Percentiles rank a stretch among this genome's conserved stretches.
These are phyloP conservation scores for Fennellomyces sp. DNA, from an alignment of 371 early-diverging fungal species.

Conservation along the genomic window DNA sequence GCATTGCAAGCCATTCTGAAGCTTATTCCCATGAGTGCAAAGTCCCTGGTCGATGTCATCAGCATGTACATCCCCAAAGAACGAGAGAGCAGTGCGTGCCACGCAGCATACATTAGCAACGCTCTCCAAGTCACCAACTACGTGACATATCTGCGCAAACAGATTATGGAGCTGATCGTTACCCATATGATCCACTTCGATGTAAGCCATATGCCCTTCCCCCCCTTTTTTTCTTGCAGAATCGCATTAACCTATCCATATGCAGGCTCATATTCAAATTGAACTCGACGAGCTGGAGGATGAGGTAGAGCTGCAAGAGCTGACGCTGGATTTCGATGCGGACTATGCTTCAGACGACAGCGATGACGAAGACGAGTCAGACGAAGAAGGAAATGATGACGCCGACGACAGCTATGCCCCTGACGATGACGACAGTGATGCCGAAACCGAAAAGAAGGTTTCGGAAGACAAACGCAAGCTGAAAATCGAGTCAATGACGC, in stretches of 20 bases:
- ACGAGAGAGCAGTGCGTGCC: conserved; percentile 61
- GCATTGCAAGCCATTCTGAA: conserved; percentile 69
- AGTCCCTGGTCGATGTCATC: conserved; percentile 69
- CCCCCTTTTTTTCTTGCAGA: background rate
- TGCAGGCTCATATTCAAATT: conserved; percentile 86
- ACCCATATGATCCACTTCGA: conserved; percentile 88
- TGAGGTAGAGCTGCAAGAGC: conserved; percentile 57
- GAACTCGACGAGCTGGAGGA: conserved; percentile 92
- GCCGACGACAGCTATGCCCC: conserved; percentile 28
- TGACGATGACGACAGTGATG: conserved; percentile 12
- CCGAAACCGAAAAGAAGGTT: conserved; percentile 9
- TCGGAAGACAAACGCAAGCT: conserved; percentile 33
- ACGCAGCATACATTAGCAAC: conserved; percentile 77
- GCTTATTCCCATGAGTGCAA: conserved; percentile 80
- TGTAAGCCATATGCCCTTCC: conserved; percentile 45
- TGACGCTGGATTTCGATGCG: conserved; percentile 39
- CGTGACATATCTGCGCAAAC: conserved; percentile 73
- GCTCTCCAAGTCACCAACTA: conserved; percentile 77
- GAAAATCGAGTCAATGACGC: conserved; percentile 69
- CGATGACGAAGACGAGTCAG: conserved; percentile 27
- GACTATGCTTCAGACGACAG: conserved; percentile 49
- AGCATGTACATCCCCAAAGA: conserved; percentile 80
- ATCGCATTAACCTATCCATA: background rate
- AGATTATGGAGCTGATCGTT: conserved; percentile 75
- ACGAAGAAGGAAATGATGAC: conserved; percentile 35